Base-by-base conservation (phyloP, 129 eudicot species). In the Flaveria brownii region DNA sequence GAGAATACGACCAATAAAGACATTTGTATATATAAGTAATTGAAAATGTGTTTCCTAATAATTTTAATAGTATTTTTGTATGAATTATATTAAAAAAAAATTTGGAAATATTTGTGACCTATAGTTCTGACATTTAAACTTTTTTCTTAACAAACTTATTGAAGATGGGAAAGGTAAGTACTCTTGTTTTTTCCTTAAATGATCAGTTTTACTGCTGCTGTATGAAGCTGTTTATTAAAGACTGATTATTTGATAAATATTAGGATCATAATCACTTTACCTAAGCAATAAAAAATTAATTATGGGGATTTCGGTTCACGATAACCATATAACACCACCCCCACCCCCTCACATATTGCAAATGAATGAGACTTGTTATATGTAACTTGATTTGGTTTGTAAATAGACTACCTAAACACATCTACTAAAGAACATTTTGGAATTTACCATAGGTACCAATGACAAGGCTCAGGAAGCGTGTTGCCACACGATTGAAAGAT, bases 401-500 rank as follows among this genome's bases (percentile, higher is more conserved):
- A 22, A 57, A 22, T 57, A 57, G 36, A 23, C 64, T 57, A 22
- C 30, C 64, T 20, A 72, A 55, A 28, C 20, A 65, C 28, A 45
- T 33, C 3, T 26, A 52, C 30, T 71, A 15, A 12, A 33, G 7
- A 22, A 16, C 30, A 39, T 23, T 39, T 23, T 47, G 46, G 9
- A 56, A 18, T 6, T 65, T 49, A 26, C 2, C 66, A 41, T 64
- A 87, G 92, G 92, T 87, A 82, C 92, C 92, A n/a, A 87, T 87
- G 92, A 87, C 92, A 49, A 85, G 92, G 72, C 89, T 87, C 41
- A 74, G 92, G 62, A 87, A 87, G 77, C 84, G 92, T 55, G 92
- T 87, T 74, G 92, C 92, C 43, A 82, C 89, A 16, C 86, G 92
- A 60, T 78, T 87, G 78, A 87, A 87, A 73, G 92, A 87, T 77